phyloP scores from a whole-genome alignment of 148 eudicot genomes.

The Diospyros kaki region DNA sequence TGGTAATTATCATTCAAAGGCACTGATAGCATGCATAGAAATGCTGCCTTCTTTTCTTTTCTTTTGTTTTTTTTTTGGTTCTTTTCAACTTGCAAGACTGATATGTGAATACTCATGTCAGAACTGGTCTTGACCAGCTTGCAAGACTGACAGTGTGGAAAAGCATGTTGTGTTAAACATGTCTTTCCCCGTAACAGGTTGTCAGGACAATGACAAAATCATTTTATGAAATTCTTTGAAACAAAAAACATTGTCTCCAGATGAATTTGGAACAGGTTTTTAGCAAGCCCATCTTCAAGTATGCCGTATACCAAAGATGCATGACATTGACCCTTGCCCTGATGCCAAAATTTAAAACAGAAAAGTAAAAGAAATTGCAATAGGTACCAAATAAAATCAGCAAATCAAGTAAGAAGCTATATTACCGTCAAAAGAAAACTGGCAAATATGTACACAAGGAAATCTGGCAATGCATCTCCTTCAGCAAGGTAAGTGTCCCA shows the following conservation, averaged over 20 bases:
- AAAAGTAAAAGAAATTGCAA: not conserved
- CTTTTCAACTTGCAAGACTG: not conserved
- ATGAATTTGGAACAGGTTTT: not conserved
- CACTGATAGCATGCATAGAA: too few species aligned
- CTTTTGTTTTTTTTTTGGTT: too few species aligned
- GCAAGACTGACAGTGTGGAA: not conserved
- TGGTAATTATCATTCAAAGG: too few species aligned
- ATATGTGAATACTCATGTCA: not conserved
- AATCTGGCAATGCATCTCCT: slow-evolving; percentile 98
- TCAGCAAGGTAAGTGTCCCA: slow-evolving; percentile 99
- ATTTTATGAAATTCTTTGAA: not conserved
- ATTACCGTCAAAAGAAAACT: slow-evolving; percentile 91
- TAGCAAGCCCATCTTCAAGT: not conserved
- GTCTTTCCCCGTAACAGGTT: not conserved
- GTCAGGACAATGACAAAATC: slow-evolving; percentile 3
- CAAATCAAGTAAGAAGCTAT: slow-evolving; percentile 1
- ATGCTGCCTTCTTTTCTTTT: too few species aligned
- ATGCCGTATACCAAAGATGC: not conserved
- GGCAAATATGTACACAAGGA: slow-evolving; percentile 93
- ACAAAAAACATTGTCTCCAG: not conserved
- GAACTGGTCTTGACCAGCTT: not conserved
- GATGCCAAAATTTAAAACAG: not conserved
- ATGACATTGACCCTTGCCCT: not conserved
- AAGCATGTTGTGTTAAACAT: not conserved
- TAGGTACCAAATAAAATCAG: not conserved